Evolutionary conservation across 2,329 filamentous ascomycete species (phyloP), one percentile per base, ranked within the genome.

Genomic region (Aspergillus sp.): DNA sequence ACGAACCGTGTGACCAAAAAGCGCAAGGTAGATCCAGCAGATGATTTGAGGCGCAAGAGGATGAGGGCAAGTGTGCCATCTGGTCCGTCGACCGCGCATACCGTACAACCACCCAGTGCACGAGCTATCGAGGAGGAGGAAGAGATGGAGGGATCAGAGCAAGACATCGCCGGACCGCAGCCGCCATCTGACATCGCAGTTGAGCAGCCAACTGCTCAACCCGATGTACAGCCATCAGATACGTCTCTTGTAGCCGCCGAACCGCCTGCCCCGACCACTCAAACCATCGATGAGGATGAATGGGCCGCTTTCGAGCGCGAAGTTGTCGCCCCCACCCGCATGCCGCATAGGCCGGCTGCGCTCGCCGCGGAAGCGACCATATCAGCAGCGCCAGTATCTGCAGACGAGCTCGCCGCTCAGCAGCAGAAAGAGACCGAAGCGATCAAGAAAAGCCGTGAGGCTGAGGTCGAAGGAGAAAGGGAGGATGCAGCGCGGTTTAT

Each of bases 271-370:
- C 43, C 65, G 55, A 45, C 65, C 9, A 25, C 61, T 12, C 57
- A 72, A 51, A 30, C 56, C 4, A 78, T 91, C 8, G 87, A 93
- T 72, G 91, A 96, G 70, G 86, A 89, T 57, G 91, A 95, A 76
- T 95, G 91, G 90, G 89, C 91, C 2, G 91, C 91, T 8, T 96
- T 96, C 72, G 89, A 97, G 73, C 90, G 90, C 2, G 91, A 96
- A 57, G 87, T 96, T 58, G 89, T 87, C 7, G 78, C 74, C 43
- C 74, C 78, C 53, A 75, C 76, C 8, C 74, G 74, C 58, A 63
- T 64, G 47, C 69, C 67, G 15, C 69, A 76, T 47, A 64, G 68
- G 21, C 70, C 71, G 21, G 68, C 72, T 41, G 72, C 73, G 4
- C 58, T 77, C 54, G 62, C 71, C 5, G 69, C 75, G 1, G 68